Base-by-base conservation (phyloP, 805 yeast species). In the Suhomyces sp. region DNA sequence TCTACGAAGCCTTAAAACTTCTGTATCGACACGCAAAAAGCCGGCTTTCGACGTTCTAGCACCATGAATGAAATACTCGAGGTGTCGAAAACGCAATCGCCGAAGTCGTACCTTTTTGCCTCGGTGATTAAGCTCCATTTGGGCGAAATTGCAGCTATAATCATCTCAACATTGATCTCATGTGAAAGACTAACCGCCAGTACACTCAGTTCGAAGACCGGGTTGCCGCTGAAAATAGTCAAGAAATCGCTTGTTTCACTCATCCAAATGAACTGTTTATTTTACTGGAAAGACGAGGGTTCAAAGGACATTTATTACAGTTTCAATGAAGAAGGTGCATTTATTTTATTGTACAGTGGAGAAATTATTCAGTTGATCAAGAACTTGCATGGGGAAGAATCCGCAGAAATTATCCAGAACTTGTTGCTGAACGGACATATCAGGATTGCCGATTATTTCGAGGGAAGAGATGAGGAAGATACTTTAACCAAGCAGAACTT, bases 181-280 rank as follows among this genome's bases (percentile, higher is more conserved):
- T 72, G 81, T 44, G 95, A 95, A 10, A 70, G 93, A 40, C 61
- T 81, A 22, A 71, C 77, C 0, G 68, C 81, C 2, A 57, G 56
- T 16, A 88, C 84, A 31, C 47, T 88, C 15, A 56, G 72, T 27
- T 54, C 59, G 18, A 60, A 62, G 33, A 65, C 81, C 2, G 58
- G 63, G 6, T 53, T 83, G 31, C 73, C 81, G 1, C 35, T 65
- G 0, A 56, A 73, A 10, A 60, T 72, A 10, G 76, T 86, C 13
- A 80, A 80, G 44, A 74, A 81, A 21, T 69, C 84, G 0, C 65
- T 91, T 27, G 95, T 86, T 4, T 76, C 90, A 6, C 63, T 91
- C 49, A 70, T 90, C 25, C 96, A 91, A 58, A 66, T 87, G 43
- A 77, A 84, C 40, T 83, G 95, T 56, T 79, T 86, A 7, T 72